Base-by-base conservation (phyloP, 805 yeast genomes). In the Scheffersomyces ergatensis region DNA sequence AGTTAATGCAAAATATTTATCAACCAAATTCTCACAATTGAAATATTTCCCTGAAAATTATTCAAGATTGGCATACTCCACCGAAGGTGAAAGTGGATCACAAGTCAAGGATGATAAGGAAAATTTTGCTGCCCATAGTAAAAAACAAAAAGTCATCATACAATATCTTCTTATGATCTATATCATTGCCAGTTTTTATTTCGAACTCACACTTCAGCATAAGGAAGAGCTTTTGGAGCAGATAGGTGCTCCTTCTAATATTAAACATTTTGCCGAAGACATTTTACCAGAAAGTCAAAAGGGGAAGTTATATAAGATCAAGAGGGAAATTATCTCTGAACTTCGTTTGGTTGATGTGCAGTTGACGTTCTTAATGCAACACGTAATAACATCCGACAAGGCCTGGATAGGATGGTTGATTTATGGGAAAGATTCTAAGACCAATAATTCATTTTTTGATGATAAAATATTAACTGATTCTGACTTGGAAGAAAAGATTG, bases 371-470 rank as follows among this genome's bases (percentile, higher is more conserved):
- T 40, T 65, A 34, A 42, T 67, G 11, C 63, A 55, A 37, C 59
- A 55, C 14, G 31, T 67, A 24, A 44, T 52, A 1, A 34, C 46
- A 2, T 47, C 62, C 1, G 76, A 70, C 37, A 53, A 54, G 21
- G 40, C 49, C 18, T 67, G 74, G 75, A 63, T 68, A 68, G 59
- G 58, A 5, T 69, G 72, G 70, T 52, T 70, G 17, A 49, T 69
- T 3, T 59, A 63, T 44, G 65, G 67, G 8, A 67, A 68, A 37
- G 67, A 63, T 35, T 47, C 54, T n/a, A 48, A 43, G 7, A 57
- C 60, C 3, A 62, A 63, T 17, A 54, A 57, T 32, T 52, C 65
- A 8, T 49, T 65, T 14, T 55, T 66, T 42, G 47, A 46, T 5
- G 51, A 57, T 17, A 56, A 51, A 26, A 29, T 40, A 1, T 20